Percentiles rank a stretch among this genome's conserved stretches.
phyloP scores from a whole-genome alignment of 352 stramenopile species.

The Globisporangium irregulare region DNA sequence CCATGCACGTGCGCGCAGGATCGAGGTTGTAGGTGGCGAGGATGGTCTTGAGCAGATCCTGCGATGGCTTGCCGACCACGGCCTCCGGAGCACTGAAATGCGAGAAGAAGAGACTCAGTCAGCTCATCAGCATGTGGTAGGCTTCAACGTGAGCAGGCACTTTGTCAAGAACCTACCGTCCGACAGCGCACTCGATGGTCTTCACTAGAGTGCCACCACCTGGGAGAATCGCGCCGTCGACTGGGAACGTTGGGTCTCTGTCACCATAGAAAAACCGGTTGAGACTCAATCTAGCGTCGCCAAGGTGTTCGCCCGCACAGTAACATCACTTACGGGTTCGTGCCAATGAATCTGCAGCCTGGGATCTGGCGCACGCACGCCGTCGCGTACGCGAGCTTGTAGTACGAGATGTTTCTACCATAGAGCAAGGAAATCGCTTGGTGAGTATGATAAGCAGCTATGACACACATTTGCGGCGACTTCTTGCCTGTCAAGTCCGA shows the following conservation, averaged over 20 bases:
- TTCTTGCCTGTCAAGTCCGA: conserved; percentile 64
- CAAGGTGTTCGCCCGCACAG: neutral
- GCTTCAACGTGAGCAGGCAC: neutral
- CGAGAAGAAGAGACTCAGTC: neutral
- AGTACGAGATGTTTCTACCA: conserved; percentile 71
- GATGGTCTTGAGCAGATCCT: conserved; percentile 81
- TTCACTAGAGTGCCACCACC: conserved; percentile 67
- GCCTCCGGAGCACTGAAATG: conserved; percentile 57
- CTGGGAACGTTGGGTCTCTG: conserved; percentile 75
- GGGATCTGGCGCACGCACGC: conserved; percentile 66
- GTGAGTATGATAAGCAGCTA: neutral
- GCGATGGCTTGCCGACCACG: conserved; percentile 78
- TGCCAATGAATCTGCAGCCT: conserved; percentile 77
- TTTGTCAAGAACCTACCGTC: conserved; percentile 38
- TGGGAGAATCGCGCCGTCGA: conserved; percentile 68
- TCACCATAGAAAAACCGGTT: neutral
- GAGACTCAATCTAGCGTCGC: neutral
- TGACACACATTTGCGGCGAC: neutral
- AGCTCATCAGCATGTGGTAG: neutral
- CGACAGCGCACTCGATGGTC: conserved; percentile 63
- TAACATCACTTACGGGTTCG: conserved; percentile 58
- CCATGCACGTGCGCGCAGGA: conserved; percentile 78
- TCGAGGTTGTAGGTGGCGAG: conserved; percentile 68
- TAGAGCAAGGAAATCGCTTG: neutral
- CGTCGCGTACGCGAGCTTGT: conserved; percentile 84